These are phyloP conservation scores for Eucalyptus marginata DNA, from an alignment of 345 rosid genomes.

Conservation along the genomic window DNA sequence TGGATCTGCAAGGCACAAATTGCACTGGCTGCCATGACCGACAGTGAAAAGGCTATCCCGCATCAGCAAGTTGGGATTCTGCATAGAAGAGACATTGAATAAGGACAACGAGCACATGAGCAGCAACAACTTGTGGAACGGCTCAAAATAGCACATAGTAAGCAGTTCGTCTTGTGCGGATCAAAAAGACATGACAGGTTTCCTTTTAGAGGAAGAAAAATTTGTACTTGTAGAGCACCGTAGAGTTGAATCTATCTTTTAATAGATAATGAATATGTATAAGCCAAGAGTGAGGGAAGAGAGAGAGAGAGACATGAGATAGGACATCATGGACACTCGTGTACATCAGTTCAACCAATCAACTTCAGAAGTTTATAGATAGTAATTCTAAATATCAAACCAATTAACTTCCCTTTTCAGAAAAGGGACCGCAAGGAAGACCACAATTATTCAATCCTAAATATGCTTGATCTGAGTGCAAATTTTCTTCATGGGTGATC, in stretches of 20 bases:
- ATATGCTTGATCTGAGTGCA: not conserved
- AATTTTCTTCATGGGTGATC: not conserved
- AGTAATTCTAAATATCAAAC: not conserved
- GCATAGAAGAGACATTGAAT: slow-evolving; percentile 5
- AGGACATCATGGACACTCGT: not conserved
- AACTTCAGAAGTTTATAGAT: not conserved
- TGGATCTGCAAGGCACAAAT: slow-evolving; percentile 67
- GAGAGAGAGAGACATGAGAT: not conserved
- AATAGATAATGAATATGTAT: not conserved
- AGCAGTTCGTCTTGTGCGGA: not conserved
- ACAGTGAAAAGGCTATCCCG: slow-evolving; percentile 50
- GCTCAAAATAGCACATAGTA: not conserved
- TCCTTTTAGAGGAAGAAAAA: not conserved
- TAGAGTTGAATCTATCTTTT: not conserved
- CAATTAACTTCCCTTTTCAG: not conserved
- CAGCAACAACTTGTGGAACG: not conserved
- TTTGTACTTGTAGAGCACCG: not conserved
- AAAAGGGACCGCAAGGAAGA: not conserved
- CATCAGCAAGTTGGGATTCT: slow-evolving; percentile 73
- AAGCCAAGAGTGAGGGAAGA: not conserved
- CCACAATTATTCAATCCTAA: not conserved
- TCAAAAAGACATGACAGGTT: not conserved
- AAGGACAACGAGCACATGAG: not conserved
- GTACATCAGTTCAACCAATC: not conserved
- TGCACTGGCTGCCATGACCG: slow-evolving; percentile 65